A percentile compares a stretch with the other conserved stretches of the same genome.
Evolutionary conservation across 495 filamentous ascomycete genomes (phyloP).

Genomic region (Trichoderma asperelloides): DNA sequence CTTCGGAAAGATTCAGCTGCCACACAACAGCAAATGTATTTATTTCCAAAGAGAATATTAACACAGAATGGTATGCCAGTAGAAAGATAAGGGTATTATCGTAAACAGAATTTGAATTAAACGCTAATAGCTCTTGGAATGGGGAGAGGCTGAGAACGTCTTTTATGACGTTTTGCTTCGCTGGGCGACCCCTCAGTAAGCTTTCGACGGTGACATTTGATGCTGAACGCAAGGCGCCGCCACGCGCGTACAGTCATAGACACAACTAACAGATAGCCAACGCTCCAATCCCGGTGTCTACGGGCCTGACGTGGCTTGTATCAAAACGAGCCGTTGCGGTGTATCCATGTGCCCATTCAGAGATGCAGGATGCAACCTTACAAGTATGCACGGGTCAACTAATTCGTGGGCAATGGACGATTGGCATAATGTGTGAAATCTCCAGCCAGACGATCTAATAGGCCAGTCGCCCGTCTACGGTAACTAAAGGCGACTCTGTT

Average conservation of each 20-base stretch:
- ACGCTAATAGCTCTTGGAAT: neutral
- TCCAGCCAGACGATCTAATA: no score
- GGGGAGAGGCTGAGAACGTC: neutral
- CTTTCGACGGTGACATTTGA: neutral
- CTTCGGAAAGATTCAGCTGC: neutral
- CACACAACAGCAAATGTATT: neutral
- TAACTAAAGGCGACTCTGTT: neutral
- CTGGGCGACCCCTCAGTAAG: slow-evolving; percentile 1
- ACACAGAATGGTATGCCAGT: neutral
- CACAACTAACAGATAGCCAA: neutral
- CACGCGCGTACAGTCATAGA: neutral
- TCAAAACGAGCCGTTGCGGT: neutral
- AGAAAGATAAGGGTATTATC: no score
- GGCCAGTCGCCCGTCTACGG: neutral
- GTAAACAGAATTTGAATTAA: neutral
- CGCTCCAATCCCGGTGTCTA: neutral
- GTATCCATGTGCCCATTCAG: neutral
- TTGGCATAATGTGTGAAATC: no score
- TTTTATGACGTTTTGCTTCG: neutral
- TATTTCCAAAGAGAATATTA: neutral
- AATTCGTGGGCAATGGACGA: neutral
- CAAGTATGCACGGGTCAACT: no score
- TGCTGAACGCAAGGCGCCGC: neutral
- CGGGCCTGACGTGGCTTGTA: neutral
- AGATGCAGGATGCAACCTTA: neutral